phyloP scores from a whole-genome alignment of 352 stramenopile genomes.

The Halophytophthora polymorphica region DNA sequence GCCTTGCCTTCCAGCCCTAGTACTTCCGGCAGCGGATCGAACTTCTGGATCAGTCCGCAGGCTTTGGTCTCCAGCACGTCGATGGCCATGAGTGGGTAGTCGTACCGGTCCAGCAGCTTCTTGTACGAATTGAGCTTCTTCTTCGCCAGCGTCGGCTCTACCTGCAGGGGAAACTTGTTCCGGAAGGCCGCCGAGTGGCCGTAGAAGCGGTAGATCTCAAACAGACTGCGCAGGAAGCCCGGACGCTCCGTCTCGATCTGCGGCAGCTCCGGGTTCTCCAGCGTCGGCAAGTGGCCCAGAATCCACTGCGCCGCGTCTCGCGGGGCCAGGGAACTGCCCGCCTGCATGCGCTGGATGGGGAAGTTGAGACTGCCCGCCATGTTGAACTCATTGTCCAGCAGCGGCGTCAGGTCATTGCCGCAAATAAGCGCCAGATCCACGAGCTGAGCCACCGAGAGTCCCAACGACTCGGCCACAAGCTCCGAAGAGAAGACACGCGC shows the following conservation, averaged over 20 bases:
- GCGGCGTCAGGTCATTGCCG: constrained; percentile 85
- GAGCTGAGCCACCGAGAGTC: constrained; percentile 61
- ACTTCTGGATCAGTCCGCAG: constrained; percentile 47
- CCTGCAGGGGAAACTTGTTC: constrained; percentile 41
- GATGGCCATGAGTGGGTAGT: constrained; percentile 56
- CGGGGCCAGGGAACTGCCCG: constrained; percentile 33
- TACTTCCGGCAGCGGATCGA: constrained; percentile 42
- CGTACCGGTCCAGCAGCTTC: constrained; percentile 52
- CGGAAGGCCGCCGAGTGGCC: constrained; percentile 43
- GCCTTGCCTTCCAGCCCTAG: constrained; percentile 28
- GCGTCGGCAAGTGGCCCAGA: constrained; percentile 36
- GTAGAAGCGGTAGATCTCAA: constrained; percentile 82
- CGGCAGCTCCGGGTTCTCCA: constrained; percentile 55
- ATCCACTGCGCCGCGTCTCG: constrained; percentile 61
- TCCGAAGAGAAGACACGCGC: constrained; percentile 75
- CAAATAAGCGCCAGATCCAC: constrained; percentile 85
- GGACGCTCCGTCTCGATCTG: constrained; percentile 40
- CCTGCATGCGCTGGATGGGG: constrained; percentile 41
- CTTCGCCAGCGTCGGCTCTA: constrained; percentile 24
- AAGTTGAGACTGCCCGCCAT: constrained; percentile 55
- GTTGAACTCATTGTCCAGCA: constrained; percentile 61
- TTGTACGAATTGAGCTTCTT: constrained; percentile 57
- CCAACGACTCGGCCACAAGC: constrained; percentile 54
- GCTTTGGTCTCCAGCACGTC: constrained; percentile 57
- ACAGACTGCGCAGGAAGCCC: constrained; percentile 49